Base-by-base conservation (phyloP, 1,284 basidiomycete species). In the Irpex sp. region DNA sequence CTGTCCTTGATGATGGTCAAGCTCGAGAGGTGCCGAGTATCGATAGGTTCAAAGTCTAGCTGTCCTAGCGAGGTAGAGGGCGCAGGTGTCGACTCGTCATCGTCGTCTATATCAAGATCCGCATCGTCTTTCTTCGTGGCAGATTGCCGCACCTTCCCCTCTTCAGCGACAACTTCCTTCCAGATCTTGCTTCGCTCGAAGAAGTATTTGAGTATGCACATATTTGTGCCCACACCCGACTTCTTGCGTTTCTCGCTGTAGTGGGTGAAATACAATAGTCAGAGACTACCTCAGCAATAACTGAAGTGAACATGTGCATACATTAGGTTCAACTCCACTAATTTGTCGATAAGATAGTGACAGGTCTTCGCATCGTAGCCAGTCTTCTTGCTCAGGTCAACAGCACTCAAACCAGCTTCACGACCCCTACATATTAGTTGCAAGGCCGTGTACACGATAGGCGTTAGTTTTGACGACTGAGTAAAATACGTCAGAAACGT, bases 291-390 rank as follows among this genome's bases (percentile, higher is more conserved):
- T 31, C 17, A 8, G 2, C 31, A 19, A 31, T 39, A 26, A n/a
- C 8, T 9, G 35, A 7, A 33, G n/a, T 1, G 37, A 13, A 2
- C 49, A n/a, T 1, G 54, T 15, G 72, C 89, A 59, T 79, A 93
- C 92, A 94, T 83, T 37, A 93, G 78, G 65, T 86, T 85, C 59
- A 95, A 78, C 53, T 89, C 85, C 2, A 86, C 78, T 6, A 94
- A 78, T 67, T 92, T 87, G 67, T 87, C 85, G 63, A 93, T 84
- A 64, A 93, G 83, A 75, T 94, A 95, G 72, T 93, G 94, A 68
- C 92, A 92, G 0, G 92, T 91, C 75, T 95, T 95, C 70, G 93
- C 92, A 71, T 95, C 94, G 69, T 95, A 94, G 54, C 85, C 85
- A n/a, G 93, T 89, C 67, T 84, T 81, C 67, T 85, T 84, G 46